These are phyloP conservation scores for Rhodomyrtus tomentosa DNA, from an alignment of 345 rosid genomes.

Conservation along the genomic window DNA sequence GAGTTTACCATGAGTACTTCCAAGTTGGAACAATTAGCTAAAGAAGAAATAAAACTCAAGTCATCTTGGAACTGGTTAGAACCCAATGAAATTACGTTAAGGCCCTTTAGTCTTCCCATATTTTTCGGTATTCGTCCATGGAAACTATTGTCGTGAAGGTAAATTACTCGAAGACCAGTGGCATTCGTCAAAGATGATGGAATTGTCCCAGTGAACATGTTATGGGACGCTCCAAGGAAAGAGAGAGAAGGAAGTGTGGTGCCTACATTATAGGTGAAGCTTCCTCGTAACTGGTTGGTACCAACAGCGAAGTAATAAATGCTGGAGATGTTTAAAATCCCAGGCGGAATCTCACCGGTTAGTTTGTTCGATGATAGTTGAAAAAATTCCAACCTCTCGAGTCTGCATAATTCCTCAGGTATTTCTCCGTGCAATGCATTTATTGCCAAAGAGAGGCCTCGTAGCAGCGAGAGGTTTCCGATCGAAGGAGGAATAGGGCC, in stretches of 20 bases:
- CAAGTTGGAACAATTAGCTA: neutral
- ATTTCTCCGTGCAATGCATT: too few relatives aligned
- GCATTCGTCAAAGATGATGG: neutral
- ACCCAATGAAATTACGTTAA: fast-evolving
- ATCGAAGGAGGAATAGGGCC: too few relatives aligned
- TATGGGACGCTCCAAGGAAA: neutral
- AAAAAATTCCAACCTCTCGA: too few relatives aligned
- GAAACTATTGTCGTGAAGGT: neutral
- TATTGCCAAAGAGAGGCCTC: fast-evolving
- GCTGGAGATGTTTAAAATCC: neutral
- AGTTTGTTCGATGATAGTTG: neutral
- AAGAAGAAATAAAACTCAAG: neutral
- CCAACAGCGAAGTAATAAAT: fast-evolving
- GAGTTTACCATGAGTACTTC: neutral
- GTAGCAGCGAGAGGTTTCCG: too few relatives aligned
- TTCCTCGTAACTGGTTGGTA: neutral
- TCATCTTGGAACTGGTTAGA: neutral
- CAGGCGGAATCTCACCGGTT: neutral
- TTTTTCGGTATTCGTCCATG: neutral
- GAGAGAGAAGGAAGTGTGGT: fast-evolving
- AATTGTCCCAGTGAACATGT: neutral
- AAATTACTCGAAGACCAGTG: neutral
- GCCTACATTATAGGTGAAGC: neutral
- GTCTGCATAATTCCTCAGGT: too few relatives aligned
- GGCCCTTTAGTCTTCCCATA: neutral